Evolutionary conservation across 495 filamentous ascomycete genomes (phyloP), one percentile per base, ranked within the genome.

Genomic region (Trichoderma reesei): DNA sequence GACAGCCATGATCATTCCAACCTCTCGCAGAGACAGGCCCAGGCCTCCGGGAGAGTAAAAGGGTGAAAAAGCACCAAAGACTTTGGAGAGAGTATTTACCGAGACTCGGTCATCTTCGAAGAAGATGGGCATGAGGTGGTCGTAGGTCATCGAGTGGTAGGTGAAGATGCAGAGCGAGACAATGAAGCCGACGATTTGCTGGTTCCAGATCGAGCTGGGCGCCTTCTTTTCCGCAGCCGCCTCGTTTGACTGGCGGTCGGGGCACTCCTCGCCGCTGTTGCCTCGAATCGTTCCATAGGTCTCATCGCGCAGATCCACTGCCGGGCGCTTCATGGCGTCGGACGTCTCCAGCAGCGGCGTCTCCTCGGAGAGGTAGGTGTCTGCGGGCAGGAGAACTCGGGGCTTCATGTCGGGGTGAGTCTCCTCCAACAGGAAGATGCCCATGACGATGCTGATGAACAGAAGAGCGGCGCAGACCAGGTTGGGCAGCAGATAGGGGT

Each of bases 141-240:
- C 90, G 67, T 88, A 94, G 14, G 88, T 90, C 90, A 94, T 94
- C 42, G 85, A 88, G 70, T 93, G 90, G 65, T 92, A 93, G 1
- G 89, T 91, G 75, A 91, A 94, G 65, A 94, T 90, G 5, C 87
- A 86, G 36, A 94, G 77, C 5, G 90, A 84, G 20, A 88, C 63
- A 18, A 90, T 82, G 5, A 93, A 80, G 78, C 88, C 86, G 65
- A 85, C 77, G 44, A 92, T 85, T 18, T 78, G 78, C 72, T 83
- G 82, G 20, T 81, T 87, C 65, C 90, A 89, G 41, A 86, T 78
- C 41, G 79, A 72, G 41, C 75, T 70, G 39, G 41, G 37, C 39
- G 11, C 84, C 73, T 61, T 81, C 73, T 87, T 83, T 59, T 75
- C 71, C 65, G 88, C 84, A 46, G 39, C 8, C 39, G 13, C 33